Evolutionary conservation across 208 protist genomes (phyloP).

Genomic region (Leishmania lainsoni): DNA sequence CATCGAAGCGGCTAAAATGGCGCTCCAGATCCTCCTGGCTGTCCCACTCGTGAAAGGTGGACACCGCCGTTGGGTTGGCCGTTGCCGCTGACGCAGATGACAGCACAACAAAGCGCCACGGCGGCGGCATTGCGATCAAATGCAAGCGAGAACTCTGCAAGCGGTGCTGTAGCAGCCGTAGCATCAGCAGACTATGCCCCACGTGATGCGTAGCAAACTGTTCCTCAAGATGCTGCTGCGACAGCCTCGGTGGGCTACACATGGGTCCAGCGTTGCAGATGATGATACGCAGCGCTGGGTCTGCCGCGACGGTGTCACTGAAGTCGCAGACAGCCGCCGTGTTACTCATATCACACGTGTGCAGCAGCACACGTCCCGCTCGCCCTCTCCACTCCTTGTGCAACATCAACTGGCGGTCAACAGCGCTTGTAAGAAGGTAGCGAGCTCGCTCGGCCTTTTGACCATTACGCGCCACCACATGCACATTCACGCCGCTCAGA

Average conservation of each 20-base stretch:
- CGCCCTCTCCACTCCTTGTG: constrained; percentile 61
- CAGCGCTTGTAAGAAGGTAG: constrained; percentile 44
- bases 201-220: constrained; percentile 64
- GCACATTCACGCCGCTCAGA: constrained; percentile 72
- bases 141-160: constrained; percentile 37
- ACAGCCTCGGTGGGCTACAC: constrained; percentile 40
- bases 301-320: constrained; percentile 37
- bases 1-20: constrained; percentile 41
- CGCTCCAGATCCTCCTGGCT: constrained; percentile 20
- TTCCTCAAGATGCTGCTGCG: constrained; percentile 55
- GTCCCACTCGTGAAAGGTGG: constrained; percentile 39
- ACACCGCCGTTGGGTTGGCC: constrained; percentile 32
- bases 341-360: constrained; percentile 71
- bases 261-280: constrained; percentile 56
- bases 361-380: constrained; percentile 45
- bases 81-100: constrained; percentile 47
- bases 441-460: constrained; percentile 33
- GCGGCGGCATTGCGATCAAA: constrained; percentile 26
- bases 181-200: constrained; percentile 61
- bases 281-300: constrained; percentile 56
- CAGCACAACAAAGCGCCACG: constrained; percentile 58
- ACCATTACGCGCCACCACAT: constrained; percentile 49
- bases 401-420: constrained; percentile 57
- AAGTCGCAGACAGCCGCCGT: constrained; percentile 47
- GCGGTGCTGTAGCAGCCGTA: constrained; percentile 35